A percentile compares a stretch with the other conserved stretches of the same genome.
These are phyloP conservation scores for Oryza coarctata DNA, from an alignment of 176 grass and related monocot genomes.

Conservation along the genomic window DNA sequence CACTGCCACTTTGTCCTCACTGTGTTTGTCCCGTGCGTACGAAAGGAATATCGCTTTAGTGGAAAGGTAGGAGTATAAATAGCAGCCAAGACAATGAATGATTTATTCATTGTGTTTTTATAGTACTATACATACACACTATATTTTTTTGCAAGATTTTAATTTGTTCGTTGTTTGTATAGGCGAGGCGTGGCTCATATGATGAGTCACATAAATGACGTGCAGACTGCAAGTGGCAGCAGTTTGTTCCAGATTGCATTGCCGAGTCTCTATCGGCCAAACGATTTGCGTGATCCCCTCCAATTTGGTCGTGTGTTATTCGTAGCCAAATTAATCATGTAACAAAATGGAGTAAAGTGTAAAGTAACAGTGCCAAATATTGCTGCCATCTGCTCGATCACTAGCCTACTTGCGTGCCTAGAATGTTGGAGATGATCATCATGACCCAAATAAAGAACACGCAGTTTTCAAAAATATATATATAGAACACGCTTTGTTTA, in stretches of 20 bases:
- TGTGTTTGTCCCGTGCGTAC: constrained; percentile 5
- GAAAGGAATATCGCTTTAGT: constrained; percentile 21
- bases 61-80: background rate
- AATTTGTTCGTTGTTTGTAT: background rate
- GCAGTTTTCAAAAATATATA: too few relatives aligned
- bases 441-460: background rate
- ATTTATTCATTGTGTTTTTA: background rate
- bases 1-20: background rate
- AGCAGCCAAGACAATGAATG: background rate
- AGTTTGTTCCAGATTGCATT: constrained; percentile 18
- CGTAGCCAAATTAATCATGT: background rate
- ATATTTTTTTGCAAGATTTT: background rate
- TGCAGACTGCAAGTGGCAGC: constrained; percentile 29
- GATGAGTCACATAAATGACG: constrained; percentile 53
- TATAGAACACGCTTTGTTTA: too few relatives aligned
- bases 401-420: background rate
- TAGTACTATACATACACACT: background rate
- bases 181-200: constrained; percentile 34
- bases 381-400: background rate
- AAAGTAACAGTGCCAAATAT: background rate
- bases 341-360: background rate
- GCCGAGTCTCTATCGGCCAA: background rate
- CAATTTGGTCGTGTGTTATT: background rate
- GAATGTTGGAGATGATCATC: background rate
- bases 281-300: constrained; percentile 33